phyloP scores from a whole-genome alignment of 2,329 filamentous ascomycete species.

The Talaromyces piceae region DNA sequence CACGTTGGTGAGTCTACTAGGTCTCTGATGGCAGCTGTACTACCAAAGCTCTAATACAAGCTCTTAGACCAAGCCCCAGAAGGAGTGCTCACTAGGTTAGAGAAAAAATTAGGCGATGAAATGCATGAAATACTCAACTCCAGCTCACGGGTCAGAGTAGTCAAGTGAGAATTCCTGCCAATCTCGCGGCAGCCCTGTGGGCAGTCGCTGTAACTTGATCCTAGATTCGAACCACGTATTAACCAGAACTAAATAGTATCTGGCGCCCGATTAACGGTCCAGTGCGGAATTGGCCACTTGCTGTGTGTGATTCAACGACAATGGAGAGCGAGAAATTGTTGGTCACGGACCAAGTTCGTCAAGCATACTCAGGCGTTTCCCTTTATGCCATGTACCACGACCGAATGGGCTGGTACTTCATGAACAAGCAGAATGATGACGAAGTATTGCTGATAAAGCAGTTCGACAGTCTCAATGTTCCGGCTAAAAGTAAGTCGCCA shows the following conservation, averaged over 20 bases:
- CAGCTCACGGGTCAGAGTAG: background rate
- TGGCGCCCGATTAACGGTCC: conserved; percentile 1
- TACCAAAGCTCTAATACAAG: background rate
- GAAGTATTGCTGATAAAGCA: background rate
- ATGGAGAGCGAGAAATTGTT: background rate
- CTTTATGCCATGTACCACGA: background rate
- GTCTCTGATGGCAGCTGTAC: background rate
- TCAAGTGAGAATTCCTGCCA: background rate
- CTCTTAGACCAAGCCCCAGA: background rate
- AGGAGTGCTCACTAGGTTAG: background rate
- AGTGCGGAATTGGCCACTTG: background rate
- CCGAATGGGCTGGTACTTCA: background rate
- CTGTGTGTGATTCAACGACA: background rate
- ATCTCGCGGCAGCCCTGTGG: background rate
- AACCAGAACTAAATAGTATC: background rate
- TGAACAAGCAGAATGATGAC: background rate
- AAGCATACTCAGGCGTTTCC: background rate
- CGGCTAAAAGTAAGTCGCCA: background rate
- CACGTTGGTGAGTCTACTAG: background rate
- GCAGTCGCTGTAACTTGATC: background rate
- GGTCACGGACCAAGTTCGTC: background rate
- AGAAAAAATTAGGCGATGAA: background rate
- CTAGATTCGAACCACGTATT: no score
- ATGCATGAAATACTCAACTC: background rate
- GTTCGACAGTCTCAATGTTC: background rate